Evolutionary conservation across 257 asterid species (phyloP), one percentile per base, ranked within the genome.

Genomic region (Scutellaria galericulata): DNA sequence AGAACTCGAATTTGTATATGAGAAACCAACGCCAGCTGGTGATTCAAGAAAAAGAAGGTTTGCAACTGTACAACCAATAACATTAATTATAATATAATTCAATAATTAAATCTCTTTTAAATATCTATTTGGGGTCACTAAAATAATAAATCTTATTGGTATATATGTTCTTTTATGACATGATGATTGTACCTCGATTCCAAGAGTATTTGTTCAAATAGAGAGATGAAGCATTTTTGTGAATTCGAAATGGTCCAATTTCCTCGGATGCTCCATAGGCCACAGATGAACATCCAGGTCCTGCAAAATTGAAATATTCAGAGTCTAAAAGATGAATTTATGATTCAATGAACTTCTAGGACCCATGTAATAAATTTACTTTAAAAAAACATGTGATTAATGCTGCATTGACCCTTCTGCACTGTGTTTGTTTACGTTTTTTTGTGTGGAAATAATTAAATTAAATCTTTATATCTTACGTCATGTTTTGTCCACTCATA

Each of bases 251-350:
- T 31, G 97, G 98, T 45, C 98, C 98, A 6, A 92, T 79, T 83
- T 92, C 98, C 75, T 92, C 96, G 1, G 98, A 88, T 75, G 96
- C 98, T 14, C 97, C 98, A 74, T 90, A 92, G 18, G 95, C 98
- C 45, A 90, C 84, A 2, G 98, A 92, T 51, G 98, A 92, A 79
- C 98, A 92, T 12, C 98, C 98, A 0, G 97, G 98, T 27, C 98
- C 98, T 92, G 90, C 84, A 84, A 9, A n/a, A 56, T 48, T 70
- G 54, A 54, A 10, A 11, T 2, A 6, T 18, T 6, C 10, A 3
- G 2, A 46, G 57, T n/a, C 4, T 5, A 22, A 13, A 44, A 12
- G n/a, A 39, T 41, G 20, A 57, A 20, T 68, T 54, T 54, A 54
- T 18, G 41, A 41, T 40, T 11, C 8, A 7, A 9, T 41, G 11